A percentile compares a stretch with the other conserved stretches of the same genome.
These are phyloP conservation scores for Lactarius vividus DNA, from an alignment of 768 basidiomycete genomes.

Conservation along the genomic window DNA sequence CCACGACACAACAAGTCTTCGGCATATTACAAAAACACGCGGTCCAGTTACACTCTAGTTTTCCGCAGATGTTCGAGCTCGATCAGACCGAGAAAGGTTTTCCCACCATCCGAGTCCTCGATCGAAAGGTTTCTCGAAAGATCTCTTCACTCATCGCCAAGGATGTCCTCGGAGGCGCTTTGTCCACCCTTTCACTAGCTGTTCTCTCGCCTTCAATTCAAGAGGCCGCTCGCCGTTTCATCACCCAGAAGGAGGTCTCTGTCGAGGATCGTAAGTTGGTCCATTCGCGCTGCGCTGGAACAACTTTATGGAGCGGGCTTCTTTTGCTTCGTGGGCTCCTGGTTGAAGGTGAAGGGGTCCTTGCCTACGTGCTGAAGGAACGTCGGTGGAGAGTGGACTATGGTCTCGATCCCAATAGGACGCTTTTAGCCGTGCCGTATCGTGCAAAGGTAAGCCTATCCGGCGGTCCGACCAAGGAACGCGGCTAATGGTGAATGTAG, in stretches of 20 bases:
- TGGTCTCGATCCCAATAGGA: constrained; percentile 42
- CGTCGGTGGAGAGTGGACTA: constrained; percentile 52
- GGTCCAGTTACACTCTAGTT: background rate
- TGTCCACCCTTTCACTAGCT: background rate
- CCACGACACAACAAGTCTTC: constrained; percentile 40
- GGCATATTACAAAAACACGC: constrained; percentile 31
- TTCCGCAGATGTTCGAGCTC: background rate
- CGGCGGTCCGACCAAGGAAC: background rate
- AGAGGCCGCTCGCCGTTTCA: constrained; percentile 2
- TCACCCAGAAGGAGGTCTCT: constrained; percentile 5
- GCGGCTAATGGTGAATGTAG: constrained; percentile 26
- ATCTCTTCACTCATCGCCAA: constrained; percentile 3
- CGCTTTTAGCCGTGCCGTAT: constrained; percentile 51
- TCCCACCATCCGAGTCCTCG: constrained; percentile 12
- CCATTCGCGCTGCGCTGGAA: constrained; percentile 3
- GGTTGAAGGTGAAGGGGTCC: constrained; percentile 36
- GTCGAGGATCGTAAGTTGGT: background rate
- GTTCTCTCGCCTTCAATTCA: background rate
- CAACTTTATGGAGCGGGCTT: constrained; percentile 38
- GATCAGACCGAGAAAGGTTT: background rate
- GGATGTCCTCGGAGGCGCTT: background rate
- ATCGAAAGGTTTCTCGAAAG: background rate
- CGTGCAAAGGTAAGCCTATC: constrained; percentile 36
- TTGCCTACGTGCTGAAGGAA: constrained; percentile 38
- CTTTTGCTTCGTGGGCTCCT: constrained; percentile 47